phyloP scores from a whole-genome alignment of 257 asterid species.

The Rehmannia glutinosa region DNA sequence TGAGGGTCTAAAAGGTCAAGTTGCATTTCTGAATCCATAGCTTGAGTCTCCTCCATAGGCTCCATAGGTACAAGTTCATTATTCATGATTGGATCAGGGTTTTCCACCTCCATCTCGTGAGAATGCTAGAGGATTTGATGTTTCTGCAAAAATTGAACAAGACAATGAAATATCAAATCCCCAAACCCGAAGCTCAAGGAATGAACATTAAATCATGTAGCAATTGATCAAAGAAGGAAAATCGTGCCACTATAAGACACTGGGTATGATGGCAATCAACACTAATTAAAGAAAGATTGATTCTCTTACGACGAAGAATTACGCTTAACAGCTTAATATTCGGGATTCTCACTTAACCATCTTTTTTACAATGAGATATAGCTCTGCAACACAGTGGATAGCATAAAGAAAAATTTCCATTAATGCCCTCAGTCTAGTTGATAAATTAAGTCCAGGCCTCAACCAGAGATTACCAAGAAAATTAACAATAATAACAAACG shows the following conservation, averaged over 20 bases:
- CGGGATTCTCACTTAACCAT: not conserved
- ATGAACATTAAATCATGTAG: not conserved
- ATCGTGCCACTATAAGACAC: no score
- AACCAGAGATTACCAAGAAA: not conserved
- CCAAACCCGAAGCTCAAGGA: not conserved
- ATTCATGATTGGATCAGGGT: conserved; percentile 24
- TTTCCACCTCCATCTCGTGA: conserved; percentile 41
- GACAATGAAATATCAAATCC: not conserved
- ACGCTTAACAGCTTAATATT: no score
- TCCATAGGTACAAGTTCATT: conserved; percentile 59
- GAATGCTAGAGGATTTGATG: not conserved
- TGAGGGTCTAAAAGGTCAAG: conserved; percentile 35
- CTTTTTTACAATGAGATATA: not conserved
- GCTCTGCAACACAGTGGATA: not conserved
- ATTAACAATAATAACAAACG: not conserved
- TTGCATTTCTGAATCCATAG: conserved; percentile 40
- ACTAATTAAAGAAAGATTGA: no score
- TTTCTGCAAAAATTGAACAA: conserved; percentile 17
- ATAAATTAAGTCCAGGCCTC: not conserved
- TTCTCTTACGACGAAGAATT: no score
- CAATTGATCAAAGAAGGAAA: no score
- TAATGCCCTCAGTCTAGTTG: not conserved
- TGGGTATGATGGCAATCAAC: no score
- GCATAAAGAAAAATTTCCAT: not conserved
- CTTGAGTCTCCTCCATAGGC: conserved; percentile 45